Percentiles rank a stretch among this genome's conserved stretches.
These are phyloP conservation scores for Cordyceps fumosorosea DNA, from an alignment of 2,329 filamentous ascomycete genomes.

Conservation along the genomic window DNA sequence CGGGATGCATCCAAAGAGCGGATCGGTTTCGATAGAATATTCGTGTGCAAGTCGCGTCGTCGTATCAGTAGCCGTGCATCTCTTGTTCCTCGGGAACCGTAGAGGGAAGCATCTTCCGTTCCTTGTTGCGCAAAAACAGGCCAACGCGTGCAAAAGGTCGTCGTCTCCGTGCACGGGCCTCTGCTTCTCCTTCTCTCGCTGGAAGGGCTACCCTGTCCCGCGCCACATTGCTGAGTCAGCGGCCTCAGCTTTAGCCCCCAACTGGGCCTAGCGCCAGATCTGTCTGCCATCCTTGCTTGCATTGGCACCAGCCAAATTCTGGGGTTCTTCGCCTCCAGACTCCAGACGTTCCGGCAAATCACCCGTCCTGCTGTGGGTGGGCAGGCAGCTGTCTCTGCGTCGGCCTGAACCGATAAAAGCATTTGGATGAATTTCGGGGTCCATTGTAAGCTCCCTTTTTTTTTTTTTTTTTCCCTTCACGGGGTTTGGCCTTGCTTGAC, in stretches of 20 bases:
- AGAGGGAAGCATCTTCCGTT: not conserved
- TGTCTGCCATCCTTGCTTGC: not conserved
- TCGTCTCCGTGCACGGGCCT: slow-evolving; percentile 8
- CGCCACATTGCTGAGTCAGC: slow-evolving; percentile 1
- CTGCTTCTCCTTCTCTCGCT: not conserved
- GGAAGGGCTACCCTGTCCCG: not conserved
- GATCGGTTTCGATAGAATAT: not conserved
- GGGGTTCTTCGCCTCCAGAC: not conserved
- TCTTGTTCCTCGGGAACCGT: not conserved
- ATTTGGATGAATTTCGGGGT: not conserved
- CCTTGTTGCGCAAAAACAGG: slow-evolving; percentile 10
- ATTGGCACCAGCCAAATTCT: not conserved
- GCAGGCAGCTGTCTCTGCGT: not conserved
- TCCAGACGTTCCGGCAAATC: not conserved
- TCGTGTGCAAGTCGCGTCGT: not conserved
- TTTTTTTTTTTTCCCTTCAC: not conserved
- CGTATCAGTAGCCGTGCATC: not conserved
- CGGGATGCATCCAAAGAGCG: slow-evolving; percentile 2
- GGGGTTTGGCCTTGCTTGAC: not conserved
- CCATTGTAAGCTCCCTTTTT: not conserved
- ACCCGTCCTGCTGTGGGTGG: not conserved
- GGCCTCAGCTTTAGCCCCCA: not conserved
- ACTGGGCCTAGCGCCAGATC: slow-evolving; percentile 8
- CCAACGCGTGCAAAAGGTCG: slow-evolving; percentile 5
- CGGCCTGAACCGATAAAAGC: not conserved